These are phyloP conservation scores for Oxalis stricta DNA, from an alignment of 441 rosid genomes.

Conservation along the genomic window DNA sequence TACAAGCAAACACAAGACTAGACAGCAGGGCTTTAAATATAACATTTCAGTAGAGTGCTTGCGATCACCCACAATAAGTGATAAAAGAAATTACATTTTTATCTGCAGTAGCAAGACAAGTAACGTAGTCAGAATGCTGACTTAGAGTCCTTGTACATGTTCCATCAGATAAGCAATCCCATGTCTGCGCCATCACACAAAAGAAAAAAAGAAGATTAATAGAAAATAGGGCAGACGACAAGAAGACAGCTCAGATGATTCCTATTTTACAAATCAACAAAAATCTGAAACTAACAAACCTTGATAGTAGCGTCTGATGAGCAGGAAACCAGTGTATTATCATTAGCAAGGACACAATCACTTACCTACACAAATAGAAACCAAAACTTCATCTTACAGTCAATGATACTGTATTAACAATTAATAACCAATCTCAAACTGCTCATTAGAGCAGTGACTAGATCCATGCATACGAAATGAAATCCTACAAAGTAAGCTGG, in stretches of 20 bases:
- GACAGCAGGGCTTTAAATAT: conserved; percentile 10
- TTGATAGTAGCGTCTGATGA: conserved; percentile 93
- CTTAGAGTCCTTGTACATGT: conserved; percentile 71
- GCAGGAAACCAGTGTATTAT: conserved; percentile 86
- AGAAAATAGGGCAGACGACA: conserved; percentile 5
- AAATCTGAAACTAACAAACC: conserved; percentile 29
- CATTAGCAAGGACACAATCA: conserved; percentile 76
- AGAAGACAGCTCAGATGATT: conserved; percentile 1
- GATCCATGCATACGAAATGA: not conserved
- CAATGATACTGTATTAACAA: no score
- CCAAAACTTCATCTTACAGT: not conserved
- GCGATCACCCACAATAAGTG: conserved; percentile 15
- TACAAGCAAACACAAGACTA: conserved; percentile 6
- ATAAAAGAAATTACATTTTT: conserved; percentile 70
- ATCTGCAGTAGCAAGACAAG: conserved; percentile 79
- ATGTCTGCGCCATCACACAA: conserved; percentile 37
- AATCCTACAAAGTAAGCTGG: not conserved
- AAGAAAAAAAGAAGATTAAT: conserved; percentile 7
- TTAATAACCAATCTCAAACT: no score
- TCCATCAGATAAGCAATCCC: conserved; percentile 91
- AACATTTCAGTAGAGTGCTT: conserved; percentile 15
- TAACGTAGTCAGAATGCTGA: conserved; percentile 97
- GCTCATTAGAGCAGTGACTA: not conserved
- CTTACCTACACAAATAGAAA: conserved; percentile 53
- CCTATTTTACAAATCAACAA: not conserved